Evolutionary conservation across 148 eudicot species (phyloP).

Genomic region (Pharnaceum exiguum): DNA sequence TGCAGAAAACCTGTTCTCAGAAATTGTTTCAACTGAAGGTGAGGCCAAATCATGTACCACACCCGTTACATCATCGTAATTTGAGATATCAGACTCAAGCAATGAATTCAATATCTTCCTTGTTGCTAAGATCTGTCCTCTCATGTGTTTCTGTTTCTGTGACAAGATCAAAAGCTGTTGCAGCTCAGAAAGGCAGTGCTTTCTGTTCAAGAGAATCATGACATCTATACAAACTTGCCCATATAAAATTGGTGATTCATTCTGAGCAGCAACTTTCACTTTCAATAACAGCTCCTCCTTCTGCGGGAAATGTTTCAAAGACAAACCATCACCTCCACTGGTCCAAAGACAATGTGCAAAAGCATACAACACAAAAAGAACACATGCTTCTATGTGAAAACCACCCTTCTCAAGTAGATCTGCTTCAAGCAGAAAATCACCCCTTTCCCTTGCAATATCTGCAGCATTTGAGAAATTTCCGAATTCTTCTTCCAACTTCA

Average conservation of each 20-base stretch:
- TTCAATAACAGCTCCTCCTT: conserved; percentile 33
- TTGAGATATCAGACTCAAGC: conserved; percentile 1
- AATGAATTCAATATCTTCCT: conserved; percentile 27
- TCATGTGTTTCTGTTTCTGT: conserved; percentile 14
- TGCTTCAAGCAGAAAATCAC: conserved; percentile 21
- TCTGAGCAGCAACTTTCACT: conserved; percentile 22
- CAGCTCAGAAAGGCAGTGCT: conserved; percentile 16
- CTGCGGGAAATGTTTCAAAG: conserved; percentile 37
- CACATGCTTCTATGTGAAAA: conserved; percentile 17
- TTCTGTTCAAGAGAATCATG: conserved; percentile 7
- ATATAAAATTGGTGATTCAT: conserved; percentile 13
- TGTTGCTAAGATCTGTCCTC: conserved; percentile 35
- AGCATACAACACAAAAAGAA: conserved; percentile 30
- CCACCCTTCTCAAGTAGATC: conserved; percentile 25
- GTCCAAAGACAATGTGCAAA: conserved; percentile 42
- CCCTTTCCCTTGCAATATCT: conserved; percentile 18
- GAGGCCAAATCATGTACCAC: neutral
- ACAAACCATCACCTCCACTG: conserved; percentile 48
- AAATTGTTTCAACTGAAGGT: neutral
- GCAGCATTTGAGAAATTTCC: conserved; percentile 32
- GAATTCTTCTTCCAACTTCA: conserved; percentile 21
- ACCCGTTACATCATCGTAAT: neutral
- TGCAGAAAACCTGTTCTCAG: neutral
- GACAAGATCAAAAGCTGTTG: conserved; percentile 8
- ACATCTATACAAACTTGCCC: conserved; percentile 18